These are phyloP conservation scores for Fusarium denticulatum DNA, from an alignment of 2,329 filamentous ascomycete species.

Conservation along the genomic window DNA sequence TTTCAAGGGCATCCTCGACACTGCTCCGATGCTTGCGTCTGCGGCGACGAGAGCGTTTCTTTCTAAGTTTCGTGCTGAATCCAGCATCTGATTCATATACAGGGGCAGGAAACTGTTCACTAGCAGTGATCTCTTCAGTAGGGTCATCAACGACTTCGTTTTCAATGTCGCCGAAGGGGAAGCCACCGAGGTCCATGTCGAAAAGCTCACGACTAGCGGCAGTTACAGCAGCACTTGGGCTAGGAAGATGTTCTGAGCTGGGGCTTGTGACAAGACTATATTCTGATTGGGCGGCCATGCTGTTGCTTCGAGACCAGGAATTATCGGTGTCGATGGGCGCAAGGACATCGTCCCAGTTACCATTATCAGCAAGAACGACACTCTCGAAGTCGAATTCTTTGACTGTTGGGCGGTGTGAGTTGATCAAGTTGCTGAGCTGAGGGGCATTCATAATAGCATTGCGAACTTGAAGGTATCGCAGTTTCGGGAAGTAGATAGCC, in stretches of 20 bases:
- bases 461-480: conserved; percentile 75
- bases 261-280: conserved; percentile 49
- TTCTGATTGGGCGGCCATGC: conserved; percentile 42
- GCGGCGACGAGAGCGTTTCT: conserved; percentile 51
- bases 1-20: conserved; percentile 35
- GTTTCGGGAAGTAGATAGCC: conserved; percentile 71
- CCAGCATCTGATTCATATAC: conserved; percentile 43
- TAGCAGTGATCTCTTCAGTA: conserved; percentile 41
- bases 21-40: conserved; percentile 51
- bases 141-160: conserved; percentile 46
- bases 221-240: conserved; percentile 63
- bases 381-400: conserved; percentile 84
- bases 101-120: conserved; percentile 9
- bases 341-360: conserved; percentile 86
- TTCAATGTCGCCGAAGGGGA: conserved; percentile 51
- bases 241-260: conserved; percentile 53
- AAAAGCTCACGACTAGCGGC: conserved; percentile 63
- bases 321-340: conserved; percentile 67
- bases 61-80: conserved; percentile 62
- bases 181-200: conserved; percentile 52
- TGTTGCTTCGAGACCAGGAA: conserved; percentile 50
- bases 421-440: conserved; percentile 76
- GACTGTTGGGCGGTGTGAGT: conserved; percentile 72
- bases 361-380: conserved; percentile 72
- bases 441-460: conserved; percentile 77